Evolutionary conservation across 805 yeast species (phyloP), one percentile per base, ranked within the genome.

Genomic region (Hanseniaspora guilliermondii): DNA sequence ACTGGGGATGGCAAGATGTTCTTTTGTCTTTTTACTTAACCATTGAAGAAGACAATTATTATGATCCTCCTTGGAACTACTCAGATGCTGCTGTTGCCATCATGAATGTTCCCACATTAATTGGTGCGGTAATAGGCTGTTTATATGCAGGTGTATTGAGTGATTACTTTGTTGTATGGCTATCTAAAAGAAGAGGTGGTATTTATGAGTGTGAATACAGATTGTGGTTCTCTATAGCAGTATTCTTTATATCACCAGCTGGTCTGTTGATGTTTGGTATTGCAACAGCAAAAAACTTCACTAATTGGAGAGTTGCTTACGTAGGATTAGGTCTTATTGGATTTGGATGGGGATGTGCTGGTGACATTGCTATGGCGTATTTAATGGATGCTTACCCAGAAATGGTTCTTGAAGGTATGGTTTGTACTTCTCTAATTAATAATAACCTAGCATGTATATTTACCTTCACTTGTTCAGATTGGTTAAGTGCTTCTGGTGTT

Each of bases 1-100:
- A 83, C 58, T 85, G 91, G 91, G 91, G 91, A 45, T 72, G 80
- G 56, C 91, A 84, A 65, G 87, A 83, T 63, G 85, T 87, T 0
- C 80, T 83, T 62, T 72, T 84, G 58, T 78, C 89, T 0, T 84
- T 85, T 61, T 85, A 83, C 65, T 66, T 85, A 58, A 83, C 89
- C 2, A 77, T 85, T 11, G 85, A 83, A 63, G 88, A 83, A 57
- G 80, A 80, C 54, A 70, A 72, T 58, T 84, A 79, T 68, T 78
- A 79, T 52, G 81, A 75, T 55, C 73, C 74, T 0, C 91, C 93
- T 11, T 84, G 78, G 74, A 76, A 76, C 65, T 82, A 82, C 62
- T 71, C 80, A 16, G 75, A 80, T 59, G 73, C 76, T 6, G 85
- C 81, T 37, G 86, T 85, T 25, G 88, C 87, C 0, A 62, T 84